phyloP scores from a whole-genome alignment of 2,329 filamentous ascomycete genomes.

The Botrytis byssoidea region DNA sequence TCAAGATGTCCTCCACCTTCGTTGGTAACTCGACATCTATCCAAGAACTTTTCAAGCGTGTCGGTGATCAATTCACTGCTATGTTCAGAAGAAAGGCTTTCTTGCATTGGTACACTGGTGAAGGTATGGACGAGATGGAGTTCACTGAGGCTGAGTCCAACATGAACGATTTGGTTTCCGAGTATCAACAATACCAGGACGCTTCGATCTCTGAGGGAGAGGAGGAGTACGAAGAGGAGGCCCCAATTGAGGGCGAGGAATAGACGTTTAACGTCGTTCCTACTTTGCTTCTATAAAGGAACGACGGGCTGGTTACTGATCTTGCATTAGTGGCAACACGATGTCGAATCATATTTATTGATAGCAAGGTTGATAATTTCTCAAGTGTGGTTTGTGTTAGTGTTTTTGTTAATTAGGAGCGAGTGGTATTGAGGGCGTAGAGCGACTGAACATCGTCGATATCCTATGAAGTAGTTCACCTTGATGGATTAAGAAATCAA shows the following conservation, averaged over 20 bases:
- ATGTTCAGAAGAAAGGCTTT: conserved; percentile 99
- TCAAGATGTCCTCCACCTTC: conserved; percentile 99
- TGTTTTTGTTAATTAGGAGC: conserved; percentile 30
- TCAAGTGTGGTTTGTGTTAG: conserved; percentile 19
- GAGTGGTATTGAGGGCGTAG: conserved; percentile 30
- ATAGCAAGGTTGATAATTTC: conserved; percentile 33
- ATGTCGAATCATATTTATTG: conserved; percentile 31
- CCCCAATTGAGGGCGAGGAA: conserved; percentile 67
- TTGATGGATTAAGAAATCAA: conserved; percentile 35
- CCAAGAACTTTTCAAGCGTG: conserved; percentile 99
- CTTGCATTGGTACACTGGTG: conserved; percentile 99
- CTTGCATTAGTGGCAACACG: conserved; percentile 28
- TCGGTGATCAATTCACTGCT: conserved; percentile 98
- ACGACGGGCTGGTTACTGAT: conserved; percentile 24
- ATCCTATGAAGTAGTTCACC: conserved; percentile 31
- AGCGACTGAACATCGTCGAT: conserved; percentile 31
- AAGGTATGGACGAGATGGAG: conserved; percentile 99
- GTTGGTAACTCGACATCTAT: conserved; percentile 99
- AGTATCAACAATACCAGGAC: conserved; percentile 99
- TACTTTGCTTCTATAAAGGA: conserved; percentile 25
- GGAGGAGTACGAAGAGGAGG: conserved; percentile 86
- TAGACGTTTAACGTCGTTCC: conserved; percentile 28
- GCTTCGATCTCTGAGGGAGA: conserved; percentile 95
- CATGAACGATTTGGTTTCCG: conserved; percentile 99
- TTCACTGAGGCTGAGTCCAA: conserved; percentile 99